Evolutionary conservation across 2,329 filamentous ascomycete genomes (phyloP), one percentile per base, ranked within the genome.

Genomic region (Tympanopsis confertula): DNA sequence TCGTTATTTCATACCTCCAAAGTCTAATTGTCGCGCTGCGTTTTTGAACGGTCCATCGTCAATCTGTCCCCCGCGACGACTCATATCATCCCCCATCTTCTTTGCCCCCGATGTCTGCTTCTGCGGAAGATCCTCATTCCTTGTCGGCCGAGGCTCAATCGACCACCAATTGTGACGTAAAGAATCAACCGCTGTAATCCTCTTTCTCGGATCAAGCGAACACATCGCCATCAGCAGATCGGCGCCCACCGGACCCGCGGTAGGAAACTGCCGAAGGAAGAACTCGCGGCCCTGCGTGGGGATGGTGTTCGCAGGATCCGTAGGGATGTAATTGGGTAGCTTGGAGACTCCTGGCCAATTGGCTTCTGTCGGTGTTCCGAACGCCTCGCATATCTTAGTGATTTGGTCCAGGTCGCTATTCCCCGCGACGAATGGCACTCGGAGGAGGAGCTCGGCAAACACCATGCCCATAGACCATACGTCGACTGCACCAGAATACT

Each of bases 401-500:
- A 84, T 62, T 54, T 83, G 78, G 41, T 77, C 66, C 42, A 84
- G 60, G 44, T 84, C 80, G 0, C 69, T 74, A 42, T 77, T 71
- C 0, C 74, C 76, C 3, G 72, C 68, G 19, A 84, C 62, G 42
- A 80, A 80, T 2, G 78, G 78, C 2, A 70, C 65, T 20, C 81
- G 66, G 22, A 78, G 57, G 13, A 82, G 63, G n/a, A 86, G 63
- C 49, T 86, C 81, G 0, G 78, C 79, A 45, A 85, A 81, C 1
- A 85, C 78, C 51, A 77, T 71, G 7, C 76, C 81, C 39, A 79
- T 71, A 20, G 70, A 77, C 79, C 80, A 86, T 39, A 86, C 66
- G 48, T 86, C 81, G 4, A 84, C 80, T 0, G 69, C 72, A 2
- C 78, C 77, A n/a, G 72, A 74, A 53, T 86, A 86, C 50, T 78